Base-by-base conservation (phyloP, 148 eudicot species). In the Chenopodium formosanum region DNA sequence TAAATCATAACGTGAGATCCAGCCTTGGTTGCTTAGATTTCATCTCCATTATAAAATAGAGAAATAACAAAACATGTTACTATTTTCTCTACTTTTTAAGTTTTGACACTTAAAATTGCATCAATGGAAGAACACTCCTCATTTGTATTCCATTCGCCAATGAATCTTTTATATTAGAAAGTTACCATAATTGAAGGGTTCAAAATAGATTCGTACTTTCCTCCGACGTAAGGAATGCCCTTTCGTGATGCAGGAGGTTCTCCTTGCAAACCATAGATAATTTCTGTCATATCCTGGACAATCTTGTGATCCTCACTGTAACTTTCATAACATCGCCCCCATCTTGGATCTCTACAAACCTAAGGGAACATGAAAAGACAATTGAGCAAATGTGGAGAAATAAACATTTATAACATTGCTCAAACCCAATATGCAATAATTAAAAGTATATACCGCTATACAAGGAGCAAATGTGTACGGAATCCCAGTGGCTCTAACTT, bases 241-340 rank as follows among this genome's bases (percentile, higher is more conserved):
- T 80, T 83, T 27, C 84, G 81, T 23, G 88, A 84, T 66, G 84
- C 86, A 85, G 91, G 94, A 76, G 79, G 80, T 77, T 92, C 91
- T 56, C 97, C 97, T 90, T 92, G 97, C 66, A 92, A 84, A 72
- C 94, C 97, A 23, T 78, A 71, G 64, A 93, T 93, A 79, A 93
- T 91, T 52, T 88, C 91, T 3, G 94, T 91, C 97, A 93, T 91
- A 73, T 89, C 90, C 82, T 83, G 90, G 22, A 93, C 94, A 83
- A 93, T 81, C 77, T 84, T 84, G 78, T 90, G 97, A 84, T 93
- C 97, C 82, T 93, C 97, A 77, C 97, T 93, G 74, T 91, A 93
- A 88, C 97, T 93, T 83, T 93, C 97, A 73, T 93, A 93, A 81
- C 97, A 93, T 65, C 97, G 88, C 80, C 97, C 97, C 97, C 97